Conservation (phyloP, 257 asterid species). For the Fraxinus americana region DNA sequence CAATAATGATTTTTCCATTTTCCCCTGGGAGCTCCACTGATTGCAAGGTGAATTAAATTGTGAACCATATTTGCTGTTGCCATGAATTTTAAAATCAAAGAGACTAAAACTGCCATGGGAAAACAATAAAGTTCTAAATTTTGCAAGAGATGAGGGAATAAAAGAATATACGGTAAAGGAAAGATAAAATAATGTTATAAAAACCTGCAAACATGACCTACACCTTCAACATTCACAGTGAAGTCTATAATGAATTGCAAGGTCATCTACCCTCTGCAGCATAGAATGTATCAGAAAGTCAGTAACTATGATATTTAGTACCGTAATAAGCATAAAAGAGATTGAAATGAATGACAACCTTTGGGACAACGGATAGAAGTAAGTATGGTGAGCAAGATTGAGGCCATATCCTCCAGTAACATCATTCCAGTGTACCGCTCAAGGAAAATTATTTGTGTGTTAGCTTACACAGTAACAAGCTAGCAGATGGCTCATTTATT, state of each 20-base stretch:
- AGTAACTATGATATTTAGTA: constrained; percentile 2
- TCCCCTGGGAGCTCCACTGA: constrained; percentile 94
- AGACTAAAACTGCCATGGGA: constrained; percentile 71
- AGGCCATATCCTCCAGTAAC: constrained; percentile 97
- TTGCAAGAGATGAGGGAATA: not conserved
- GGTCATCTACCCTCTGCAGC: constrained; percentile 72
- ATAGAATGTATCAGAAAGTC: constrained; percentile 22
- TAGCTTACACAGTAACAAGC: constrained; percentile 2
- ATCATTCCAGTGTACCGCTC: constrained; percentile 91
- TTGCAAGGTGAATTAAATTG: constrained; percentile 53
- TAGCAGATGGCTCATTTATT: not conserved
- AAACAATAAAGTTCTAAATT: not conserved
- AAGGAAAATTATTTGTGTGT: constrained; percentile 17
- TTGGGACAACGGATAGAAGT: constrained; percentile 81
- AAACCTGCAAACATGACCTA: constrained; percentile 88
- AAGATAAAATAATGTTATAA: not conserved
- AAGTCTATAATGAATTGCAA: constrained; percentile 80
- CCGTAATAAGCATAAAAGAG: not conserved
- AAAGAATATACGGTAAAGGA: constrained; percentile 6
- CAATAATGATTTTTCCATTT: constrained; percentile 94
- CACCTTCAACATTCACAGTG: constrained; percentile 87
- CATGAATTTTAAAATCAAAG: constrained; percentile 81
- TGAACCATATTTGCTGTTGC: constrained; percentile 79
- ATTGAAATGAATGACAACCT: constrained; percentile 48
- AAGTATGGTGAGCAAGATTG: constrained; percentile 90